A percentile compares a stretch with the other conserved stretches of the same genome.
These are phyloP conservation scores for Grigorovia jiainica DNA, from an alignment of 805 yeast species.

Conservation along the genomic window DNA sequence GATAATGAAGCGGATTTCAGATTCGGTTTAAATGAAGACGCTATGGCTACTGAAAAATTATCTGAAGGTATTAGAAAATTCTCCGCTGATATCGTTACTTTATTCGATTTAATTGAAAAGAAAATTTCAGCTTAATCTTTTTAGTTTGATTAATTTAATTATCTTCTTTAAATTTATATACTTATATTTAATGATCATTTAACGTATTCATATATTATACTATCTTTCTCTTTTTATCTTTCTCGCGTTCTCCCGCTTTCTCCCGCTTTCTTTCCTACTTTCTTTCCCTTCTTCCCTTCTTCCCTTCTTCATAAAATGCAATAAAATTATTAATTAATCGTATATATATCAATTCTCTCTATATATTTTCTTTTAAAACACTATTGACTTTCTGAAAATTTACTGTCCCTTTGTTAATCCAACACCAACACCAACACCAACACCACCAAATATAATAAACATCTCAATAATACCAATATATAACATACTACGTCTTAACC, in stretches of 20 bases:
- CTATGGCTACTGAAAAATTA: conserved; percentile 96
- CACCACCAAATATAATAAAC: conserved; percentile 30
- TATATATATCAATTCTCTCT: background rate
- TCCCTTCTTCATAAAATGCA: no score
- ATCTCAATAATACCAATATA: conserved; percentile 24
- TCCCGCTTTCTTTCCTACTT: no score
- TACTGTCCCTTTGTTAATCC: conserved; percentile 22
- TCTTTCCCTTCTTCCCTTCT: no score
- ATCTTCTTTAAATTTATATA: background rate
- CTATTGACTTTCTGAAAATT: background rate
- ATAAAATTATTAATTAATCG: no score
- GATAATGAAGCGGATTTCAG: conserved; percentile 86
- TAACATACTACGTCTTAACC: conserved; percentile 26
- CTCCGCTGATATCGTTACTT: conserved; percentile 83
- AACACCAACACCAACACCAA: conserved; percentile 40
- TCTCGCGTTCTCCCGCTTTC: no score
- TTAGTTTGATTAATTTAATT: background rate
- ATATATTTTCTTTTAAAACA: background rate
- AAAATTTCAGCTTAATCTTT: conserved; percentile 36
- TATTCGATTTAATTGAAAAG: conserved; percentile 55
- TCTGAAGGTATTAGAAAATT: conserved; percentile 96
- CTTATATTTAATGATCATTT: conserved; percentile 1
- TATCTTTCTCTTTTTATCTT: no score
- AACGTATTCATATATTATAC: background rate
- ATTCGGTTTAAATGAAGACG: conserved; percentile 85